Evolutionary conservation across 345 rosid genomes (phyloP), one percentile per base, ranked within the genome.

Genomic region (Carallia brachiata): DNA sequence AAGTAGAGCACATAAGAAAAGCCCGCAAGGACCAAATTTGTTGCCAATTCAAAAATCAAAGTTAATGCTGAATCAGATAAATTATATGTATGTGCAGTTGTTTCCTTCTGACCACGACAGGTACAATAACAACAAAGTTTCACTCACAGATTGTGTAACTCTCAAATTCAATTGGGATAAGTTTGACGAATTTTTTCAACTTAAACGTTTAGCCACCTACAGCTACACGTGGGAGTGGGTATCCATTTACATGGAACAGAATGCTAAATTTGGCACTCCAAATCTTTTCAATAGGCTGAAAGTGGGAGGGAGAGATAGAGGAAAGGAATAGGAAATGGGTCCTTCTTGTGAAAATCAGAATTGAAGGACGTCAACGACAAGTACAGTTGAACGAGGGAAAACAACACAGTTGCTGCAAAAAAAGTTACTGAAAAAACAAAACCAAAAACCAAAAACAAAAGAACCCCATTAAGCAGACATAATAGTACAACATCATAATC

Each of bases 401-500:
- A 23, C 0, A 23, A 23, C 23, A 23, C 36, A 54, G 1, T 53
- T 30, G 28, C 62, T 63, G 40, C 68, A 53, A 55, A 54, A 1
- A 23, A 71, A 71, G 61, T 31, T 37, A 23, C 23, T 23, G 37
- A 8, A n/a, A 59, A 65, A 44, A 54, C 55, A 62, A 39, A 23
- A 23, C 23, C 23, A 23, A 23, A 23, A 23, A 23, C 23, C 23
- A 23, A 23, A 23, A 23, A 23, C 23, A 23, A 23, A 23, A 23
- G 32, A 69, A 59, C 27, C 62, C 62, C 54, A 5, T 52, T 53
- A 52, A 48, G 47, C 30, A 73, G 71, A 67, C 44, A 73, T 37
- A 27, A 40, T 31, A 37, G 36, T 19, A 50, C 44, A 61, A 19
- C 23, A 32, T 23, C 23, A 23, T 23, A 23, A 23, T 23, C 23